These are phyloP conservation scores for Laguncularia racemosa DNA, from an alignment of 345 rosid species.

Conservation along the genomic window DNA sequence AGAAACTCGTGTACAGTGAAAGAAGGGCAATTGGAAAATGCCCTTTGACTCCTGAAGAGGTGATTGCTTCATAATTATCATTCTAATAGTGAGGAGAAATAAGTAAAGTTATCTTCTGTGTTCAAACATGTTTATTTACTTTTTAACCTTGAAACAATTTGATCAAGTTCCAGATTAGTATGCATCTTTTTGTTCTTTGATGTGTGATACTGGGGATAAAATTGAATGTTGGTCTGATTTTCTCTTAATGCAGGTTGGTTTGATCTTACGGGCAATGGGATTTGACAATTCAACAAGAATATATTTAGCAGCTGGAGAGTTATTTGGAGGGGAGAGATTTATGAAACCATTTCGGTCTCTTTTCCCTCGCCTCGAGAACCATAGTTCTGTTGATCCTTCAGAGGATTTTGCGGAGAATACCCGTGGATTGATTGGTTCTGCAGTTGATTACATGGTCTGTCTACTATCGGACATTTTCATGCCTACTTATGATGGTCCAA, in stretches of 20 bases:
- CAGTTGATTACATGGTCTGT: conserved; percentile 99
- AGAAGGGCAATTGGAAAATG: conserved; percentile 90
- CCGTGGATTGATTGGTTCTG: conserved; percentile 84
- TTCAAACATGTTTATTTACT: not conserved
- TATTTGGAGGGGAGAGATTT: conserved; percentile 89
- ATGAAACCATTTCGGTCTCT: conserved; percentile 75
- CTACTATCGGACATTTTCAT: conserved; percentile 90
- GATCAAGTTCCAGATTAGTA: too few species aligned
- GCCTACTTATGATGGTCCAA: conserved; percentile 99
- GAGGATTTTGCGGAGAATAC: conserved; percentile 64
- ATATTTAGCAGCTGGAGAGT: conserved; percentile 91
- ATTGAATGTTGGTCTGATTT: not conserved
- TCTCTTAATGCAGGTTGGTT: conserved; percentile 69
- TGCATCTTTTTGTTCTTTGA: not conserved
- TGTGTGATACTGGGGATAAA: not conserved
- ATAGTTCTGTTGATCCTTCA: conserved; percentile 70
- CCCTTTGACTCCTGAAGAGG: conserved; percentile 94
- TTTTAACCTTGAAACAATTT: too few species aligned
- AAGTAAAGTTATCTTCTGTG: not conserved
- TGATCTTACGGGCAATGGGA: conserved; percentile 78
- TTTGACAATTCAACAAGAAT: conserved; percentile 87
- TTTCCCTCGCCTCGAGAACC: conserved; percentile 89
- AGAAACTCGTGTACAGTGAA: conserved; percentile 56
- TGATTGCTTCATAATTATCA: conserved; percentile 12
- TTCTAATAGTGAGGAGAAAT: not conserved